These are phyloP conservation scores for Strobilomyces confusus DNA, from an alignment of 768 basidiomycete species.

Conservation along the genomic window DNA sequence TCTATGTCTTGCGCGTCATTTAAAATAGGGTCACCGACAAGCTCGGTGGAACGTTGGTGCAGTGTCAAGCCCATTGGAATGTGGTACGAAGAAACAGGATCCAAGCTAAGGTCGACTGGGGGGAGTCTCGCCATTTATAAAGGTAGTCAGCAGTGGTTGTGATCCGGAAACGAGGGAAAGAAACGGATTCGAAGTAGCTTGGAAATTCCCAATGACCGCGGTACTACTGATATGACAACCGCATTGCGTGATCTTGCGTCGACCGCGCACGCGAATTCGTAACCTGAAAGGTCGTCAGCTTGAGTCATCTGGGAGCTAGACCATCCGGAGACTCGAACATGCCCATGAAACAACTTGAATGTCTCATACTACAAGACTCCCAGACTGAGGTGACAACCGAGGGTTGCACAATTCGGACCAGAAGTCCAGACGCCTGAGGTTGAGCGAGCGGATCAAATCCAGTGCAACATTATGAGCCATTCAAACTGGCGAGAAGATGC, in stretches of 20 bases:
- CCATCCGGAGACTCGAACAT: background rate
- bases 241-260: conserved; percentile 34
- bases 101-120: background rate
- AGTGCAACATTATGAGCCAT: conserved; percentile 5
- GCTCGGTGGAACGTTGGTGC: background rate
- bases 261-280: conserved; percentile 7
- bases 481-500: background rate
- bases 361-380: background rate
- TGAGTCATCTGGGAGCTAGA: background rate
- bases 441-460: background rate
- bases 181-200: background rate
- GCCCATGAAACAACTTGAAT: background rate
- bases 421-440: background rate
- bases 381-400: background rate
- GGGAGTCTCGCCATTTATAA: conserved; percentile 4
- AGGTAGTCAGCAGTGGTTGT: background rate
- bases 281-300: background rate
- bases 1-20: background rate
- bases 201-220: background rate
- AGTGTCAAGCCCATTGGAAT: conserved; percentile 20
- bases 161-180: background rate
- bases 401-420: background rate
- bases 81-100: background rate
- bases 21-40: background rate
- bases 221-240: conserved; percentile 15